These are phyloP conservation scores for Saccharomycopsis hybrid DNA, from an alignment of 1,139 yeast species.

Conservation along the genomic window DNA sequence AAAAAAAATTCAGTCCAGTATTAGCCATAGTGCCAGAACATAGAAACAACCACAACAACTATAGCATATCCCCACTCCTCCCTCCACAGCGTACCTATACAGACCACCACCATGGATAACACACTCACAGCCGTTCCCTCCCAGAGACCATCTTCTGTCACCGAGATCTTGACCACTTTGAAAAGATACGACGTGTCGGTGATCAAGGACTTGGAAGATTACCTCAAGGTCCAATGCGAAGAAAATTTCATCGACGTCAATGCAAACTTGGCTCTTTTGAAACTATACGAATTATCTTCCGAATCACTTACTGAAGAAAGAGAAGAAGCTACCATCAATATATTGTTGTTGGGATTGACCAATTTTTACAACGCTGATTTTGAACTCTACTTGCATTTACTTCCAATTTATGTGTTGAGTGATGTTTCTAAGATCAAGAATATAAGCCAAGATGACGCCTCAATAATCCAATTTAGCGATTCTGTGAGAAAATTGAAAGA, in stretches of 20 bases:
- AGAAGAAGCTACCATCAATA: conserved; percentile 34
- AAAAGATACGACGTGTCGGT: conserved; percentile 41
- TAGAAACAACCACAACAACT: too few species aligned
- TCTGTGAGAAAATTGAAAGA: conserved; percentile 15
- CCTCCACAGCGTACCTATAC: too few species aligned
- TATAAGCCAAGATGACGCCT: conserved; percentile 1
- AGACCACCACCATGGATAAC: conserved; percentile 20
- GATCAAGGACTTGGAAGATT: conserved; percentile 37
- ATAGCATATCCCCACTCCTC: too few species aligned
- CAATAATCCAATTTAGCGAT: conserved; percentile 13
- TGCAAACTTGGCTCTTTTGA: conserved; percentile 41
- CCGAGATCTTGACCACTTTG: conserved; percentile 33
- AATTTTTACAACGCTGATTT: conserved; percentile 38
- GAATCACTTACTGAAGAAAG: conserved; percentile 31
- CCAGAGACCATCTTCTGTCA: conserved; percentile 34
- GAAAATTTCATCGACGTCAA: conserved; percentile 35
- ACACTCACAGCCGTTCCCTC: conserved; percentile 29
- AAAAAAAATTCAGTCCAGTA: too few species aligned
- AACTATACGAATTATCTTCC: conserved; percentile 34
- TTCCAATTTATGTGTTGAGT: conserved; percentile 35
- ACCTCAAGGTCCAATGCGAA: conserved; percentile 34
- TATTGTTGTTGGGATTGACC: conserved; percentile 36
- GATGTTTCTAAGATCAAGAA: conserved; percentile 6
- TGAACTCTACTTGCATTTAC: conserved; percentile 36
- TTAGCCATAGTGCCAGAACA: too few species aligned